Evolutionary conservation across 352 stramenopile genomes (phyloP).

Genomic region (Phytopythium mirpurense): DNA sequence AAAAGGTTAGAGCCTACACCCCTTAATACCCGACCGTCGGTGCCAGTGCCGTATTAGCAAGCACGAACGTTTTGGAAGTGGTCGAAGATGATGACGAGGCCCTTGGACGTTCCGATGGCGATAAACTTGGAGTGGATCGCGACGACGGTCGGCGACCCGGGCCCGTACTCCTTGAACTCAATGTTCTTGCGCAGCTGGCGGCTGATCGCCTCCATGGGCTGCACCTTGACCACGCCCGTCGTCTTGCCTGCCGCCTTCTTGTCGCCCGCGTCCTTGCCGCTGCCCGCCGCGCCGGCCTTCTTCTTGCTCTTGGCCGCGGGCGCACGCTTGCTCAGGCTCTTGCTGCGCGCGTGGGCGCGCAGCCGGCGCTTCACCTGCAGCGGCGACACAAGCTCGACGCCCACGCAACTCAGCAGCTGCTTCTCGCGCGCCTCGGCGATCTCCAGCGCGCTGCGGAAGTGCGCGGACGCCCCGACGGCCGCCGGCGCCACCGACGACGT

Average conservation of each 20-base stretch:
- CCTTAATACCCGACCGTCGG: neutral
- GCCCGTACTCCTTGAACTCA: constrained; percentile 89
- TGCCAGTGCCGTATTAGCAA: neutral
- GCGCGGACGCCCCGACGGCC: constrained; percentile 10
- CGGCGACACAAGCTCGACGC: constrained; percentile 75
- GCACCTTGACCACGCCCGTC: constrained; percentile 82
- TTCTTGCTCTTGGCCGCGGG: constrained; percentile 43
- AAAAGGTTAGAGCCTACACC: neutral
- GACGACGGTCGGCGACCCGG: constrained; percentile 89
- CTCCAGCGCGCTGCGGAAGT: constrained; percentile 60
- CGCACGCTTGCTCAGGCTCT: constrained; percentile 39
- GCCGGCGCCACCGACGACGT: constrained; percentile 14
- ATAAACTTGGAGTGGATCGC: constrained; percentile 97
- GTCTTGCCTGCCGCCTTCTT: constrained; percentile 42
- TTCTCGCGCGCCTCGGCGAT: constrained; percentile 78
- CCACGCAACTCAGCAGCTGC: constrained; percentile 77
- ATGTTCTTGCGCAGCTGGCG: constrained; percentile 89
- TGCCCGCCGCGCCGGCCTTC: constrained; percentile 28
- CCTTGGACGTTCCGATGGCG: constrained; percentile 93
- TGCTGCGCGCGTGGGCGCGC: constrained; percentile 51
- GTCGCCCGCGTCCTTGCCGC: constrained; percentile 11
- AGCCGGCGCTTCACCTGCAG: constrained; percentile 79
- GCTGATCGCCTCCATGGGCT: constrained; percentile 88
- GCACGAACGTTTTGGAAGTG: constrained; percentile 92
- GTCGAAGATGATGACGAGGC: constrained; percentile 94